phyloP scores from a whole-genome alignment of 129 eudicot species.

The Helichrysum umbraculigerum region DNA sequence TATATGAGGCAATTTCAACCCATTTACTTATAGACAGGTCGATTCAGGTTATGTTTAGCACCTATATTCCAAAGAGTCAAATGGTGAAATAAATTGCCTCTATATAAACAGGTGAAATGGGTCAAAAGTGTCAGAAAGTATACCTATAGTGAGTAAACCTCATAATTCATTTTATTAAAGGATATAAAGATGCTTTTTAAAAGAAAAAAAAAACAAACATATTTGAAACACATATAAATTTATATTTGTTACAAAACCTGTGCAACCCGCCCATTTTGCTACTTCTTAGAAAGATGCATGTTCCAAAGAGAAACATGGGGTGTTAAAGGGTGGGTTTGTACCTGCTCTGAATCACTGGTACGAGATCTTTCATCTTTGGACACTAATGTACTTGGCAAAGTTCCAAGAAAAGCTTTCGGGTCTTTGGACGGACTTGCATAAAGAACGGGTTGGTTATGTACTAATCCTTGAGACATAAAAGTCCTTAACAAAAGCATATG shows the following conservation, averaged over 20 bases:
- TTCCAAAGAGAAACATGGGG: constrained; percentile 7
- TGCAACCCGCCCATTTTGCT: neutral
- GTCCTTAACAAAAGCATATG: constrained; percentile 92
- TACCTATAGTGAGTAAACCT: too few species aligned
- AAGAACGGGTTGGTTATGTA: constrained; percentile 85
- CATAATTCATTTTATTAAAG: neutral
- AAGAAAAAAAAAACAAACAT: too few species aligned
- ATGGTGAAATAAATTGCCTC: neutral
- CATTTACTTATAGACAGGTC: neutral
- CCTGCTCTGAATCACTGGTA: constrained; percentile 63
- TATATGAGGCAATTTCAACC: neutral
- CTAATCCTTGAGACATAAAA: constrained; percentile 94
- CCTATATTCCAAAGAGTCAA: neutral
- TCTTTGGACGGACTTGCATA: constrained; percentile 85
- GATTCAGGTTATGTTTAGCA: neutral
- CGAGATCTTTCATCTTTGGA: constrained; percentile 78
- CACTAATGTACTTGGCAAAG: constrained; percentile 65
- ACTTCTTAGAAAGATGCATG: neutral
- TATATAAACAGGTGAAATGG: neutral
- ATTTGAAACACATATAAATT: too few species aligned
- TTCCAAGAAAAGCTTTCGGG: constrained; percentile 87
- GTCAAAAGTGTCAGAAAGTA: neutral
- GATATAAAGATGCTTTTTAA: too few species aligned
- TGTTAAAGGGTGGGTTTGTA: constrained; percentile 12
- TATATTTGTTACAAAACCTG: neutral